A percentile compares a stretch with the other conserved stretches of the same genome.
These are phyloP conservation scores for Eremothecium sinecaudum DNA, from an alignment of 1,139 yeast genomes.

Conservation along the genomic window DNA sequence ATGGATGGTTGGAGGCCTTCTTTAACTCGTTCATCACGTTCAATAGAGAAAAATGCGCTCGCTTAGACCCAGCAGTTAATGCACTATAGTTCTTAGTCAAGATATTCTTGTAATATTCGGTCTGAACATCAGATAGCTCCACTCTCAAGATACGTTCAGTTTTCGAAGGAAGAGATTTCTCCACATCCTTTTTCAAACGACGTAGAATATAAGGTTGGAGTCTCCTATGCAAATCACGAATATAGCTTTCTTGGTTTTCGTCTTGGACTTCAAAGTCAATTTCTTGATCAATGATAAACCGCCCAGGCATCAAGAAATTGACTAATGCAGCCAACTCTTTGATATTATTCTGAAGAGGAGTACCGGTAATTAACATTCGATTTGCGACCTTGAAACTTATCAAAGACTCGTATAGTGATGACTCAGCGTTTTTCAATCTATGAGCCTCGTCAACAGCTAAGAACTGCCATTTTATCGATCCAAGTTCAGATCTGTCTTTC, in stretches of 20 bases:
- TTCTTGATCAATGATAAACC: slow-evolving; percentile 79
- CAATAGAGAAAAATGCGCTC: slow-evolving; percentile 74
- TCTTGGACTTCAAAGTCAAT: slow-evolving; percentile 89
- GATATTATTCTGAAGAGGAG: slow-evolving; percentile 92
- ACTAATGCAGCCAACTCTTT: slow-evolving; percentile 92
- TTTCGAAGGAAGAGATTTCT: slow-evolving; percentile 88
- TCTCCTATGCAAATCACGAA: slow-evolving; percentile 71
- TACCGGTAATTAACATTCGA: slow-evolving; percentile 88
- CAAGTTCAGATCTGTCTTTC: slow-evolving; percentile 75
- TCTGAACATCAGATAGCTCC: slow-evolving; percentile 88
- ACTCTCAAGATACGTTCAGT: slow-evolving; percentile 92
- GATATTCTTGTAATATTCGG: slow-evolving; percentile 89
- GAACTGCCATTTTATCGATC: slow-evolving; percentile 86
- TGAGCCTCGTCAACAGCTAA: slow-evolving; percentile 98
- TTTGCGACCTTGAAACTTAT: slow-evolving; percentile 75
- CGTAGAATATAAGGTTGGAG: slow-evolving; percentile 88
- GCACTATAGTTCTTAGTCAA: slow-evolving; percentile 88
- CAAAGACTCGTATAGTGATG: slow-evolving; percentile 82
- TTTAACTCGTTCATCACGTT: slow-evolving; percentile 93
- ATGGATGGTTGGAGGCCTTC: slow-evolving; percentile 96
- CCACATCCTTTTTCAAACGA: slow-evolving; percentile 93
- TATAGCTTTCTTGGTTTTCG: slow-evolving; percentile 77
- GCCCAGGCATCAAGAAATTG: slow-evolving; percentile 93
- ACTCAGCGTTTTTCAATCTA: slow-evolving; percentile 86
- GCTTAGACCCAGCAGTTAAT: slow-evolving; percentile 70